Evolutionary conservation across 2,329 filamentous ascomycete genomes (phyloP).

Genomic region (Raffaelea deltoideospora): DNA sequence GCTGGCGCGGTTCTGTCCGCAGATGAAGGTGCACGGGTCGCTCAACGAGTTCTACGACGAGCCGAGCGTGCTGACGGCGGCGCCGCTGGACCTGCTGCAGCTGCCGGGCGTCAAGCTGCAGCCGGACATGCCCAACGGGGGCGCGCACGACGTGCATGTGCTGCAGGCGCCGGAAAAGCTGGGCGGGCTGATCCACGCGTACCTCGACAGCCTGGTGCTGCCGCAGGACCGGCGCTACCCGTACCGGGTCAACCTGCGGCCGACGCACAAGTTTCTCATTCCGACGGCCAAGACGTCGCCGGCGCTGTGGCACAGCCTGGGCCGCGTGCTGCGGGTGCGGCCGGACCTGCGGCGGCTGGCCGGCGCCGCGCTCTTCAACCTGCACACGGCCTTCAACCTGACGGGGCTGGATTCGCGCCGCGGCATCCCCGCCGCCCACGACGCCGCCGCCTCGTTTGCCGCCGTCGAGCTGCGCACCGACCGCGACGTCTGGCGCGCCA

Average conservation of each 20-base stretch:
- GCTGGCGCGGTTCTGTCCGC: slow-evolving; percentile 18
- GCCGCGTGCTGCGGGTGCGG: slow-evolving; percentile 21
- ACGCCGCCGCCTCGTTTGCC: slow-evolving; percentile 11
- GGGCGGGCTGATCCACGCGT: slow-evolving; percentile 11
- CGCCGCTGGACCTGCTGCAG: slow-evolving; percentile 12
- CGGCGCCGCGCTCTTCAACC: slow-evolving; percentile 18
- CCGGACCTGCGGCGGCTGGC: slow-evolving; percentile 19
- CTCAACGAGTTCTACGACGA: slow-evolving; percentile 19
- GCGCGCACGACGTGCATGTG: slow-evolving; percentile 12
- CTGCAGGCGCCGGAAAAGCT: slow-evolving; percentile 11
- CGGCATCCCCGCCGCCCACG: not conserved
- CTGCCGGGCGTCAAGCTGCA: slow-evolving; percentile 7
- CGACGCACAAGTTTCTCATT: slow-evolving; percentile 15
- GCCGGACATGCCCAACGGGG: not conserved
- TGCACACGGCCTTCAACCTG: slow-evolving; percentile 14
- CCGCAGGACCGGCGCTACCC: slow-evolving; percentile 15
- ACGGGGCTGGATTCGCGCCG: slow-evolving; percentile 9
- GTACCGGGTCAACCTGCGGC: slow-evolving; percentile 16
- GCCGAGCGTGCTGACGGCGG: slow-evolving; percentile 13
- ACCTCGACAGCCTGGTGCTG: slow-evolving; percentile 14
- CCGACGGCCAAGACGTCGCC: slow-evolving; percentile 16
- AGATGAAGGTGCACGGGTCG: slow-evolving; percentile 19
- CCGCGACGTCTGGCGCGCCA: slow-evolving; percentile 12
- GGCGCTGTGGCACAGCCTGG: slow-evolving; percentile 19
- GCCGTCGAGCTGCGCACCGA: slow-evolving; percentile 22